These are phyloP conservation scores for Suzukiozyma palmioleophila DNA, from an alignment of 1,139 yeast genomes.

Conservation along the genomic window DNA sequence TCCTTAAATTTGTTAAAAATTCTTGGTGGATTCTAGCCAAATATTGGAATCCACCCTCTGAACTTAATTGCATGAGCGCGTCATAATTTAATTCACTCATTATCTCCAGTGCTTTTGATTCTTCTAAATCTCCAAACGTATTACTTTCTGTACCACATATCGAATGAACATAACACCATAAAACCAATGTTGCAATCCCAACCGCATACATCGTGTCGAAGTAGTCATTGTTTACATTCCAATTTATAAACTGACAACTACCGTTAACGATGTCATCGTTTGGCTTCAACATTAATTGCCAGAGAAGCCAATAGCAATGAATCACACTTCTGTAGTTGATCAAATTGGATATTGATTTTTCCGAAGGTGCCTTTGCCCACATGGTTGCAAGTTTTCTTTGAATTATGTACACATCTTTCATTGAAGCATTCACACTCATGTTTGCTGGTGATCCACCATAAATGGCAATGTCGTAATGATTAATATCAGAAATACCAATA, in stretches of 20 bases:
- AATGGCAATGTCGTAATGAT: constrained; percentile 74
- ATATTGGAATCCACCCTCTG: constrained; percentile 39
- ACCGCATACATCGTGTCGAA: constrained; percentile 39
- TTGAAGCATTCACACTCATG: constrained; percentile 68
- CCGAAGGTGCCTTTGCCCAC: constrained; percentile 32
- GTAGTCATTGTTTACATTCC: constrained; percentile 33
- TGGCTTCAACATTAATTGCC: constrained; percentile 50
- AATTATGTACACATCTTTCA: constrained; percentile 50
- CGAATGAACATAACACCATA: constrained; percentile 44
- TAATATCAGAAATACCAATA: constrained; percentile 54
- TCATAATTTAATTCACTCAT: constrained; percentile 15
- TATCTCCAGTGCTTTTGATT: constrained; percentile 7
- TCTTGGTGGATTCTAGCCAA: constrained; percentile 30
- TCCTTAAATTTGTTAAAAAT: constrained; percentile 17
- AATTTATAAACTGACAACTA: constrained; percentile 16
- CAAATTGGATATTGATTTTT: constrained; percentile 27
- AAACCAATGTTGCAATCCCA: constrained; percentile 43
- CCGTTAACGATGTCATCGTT: constrained; percentile 7
- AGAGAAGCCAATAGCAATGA: constrained; percentile 58
- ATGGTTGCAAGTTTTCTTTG: constrained; percentile 46
- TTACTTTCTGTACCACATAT: constrained; percentile 38
- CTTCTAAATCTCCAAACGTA: constrained; percentile 15
- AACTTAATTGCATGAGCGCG: constrained; percentile 14
- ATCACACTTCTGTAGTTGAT: constrained; percentile 45
- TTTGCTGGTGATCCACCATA: constrained; percentile 81